Percentiles rank a stretch among this genome's conserved stretches.
Evolutionary conservation across 371 early-diverging fungal genomes (phyloP).

Genomic region (Haplosporangium sp.): DNA sequence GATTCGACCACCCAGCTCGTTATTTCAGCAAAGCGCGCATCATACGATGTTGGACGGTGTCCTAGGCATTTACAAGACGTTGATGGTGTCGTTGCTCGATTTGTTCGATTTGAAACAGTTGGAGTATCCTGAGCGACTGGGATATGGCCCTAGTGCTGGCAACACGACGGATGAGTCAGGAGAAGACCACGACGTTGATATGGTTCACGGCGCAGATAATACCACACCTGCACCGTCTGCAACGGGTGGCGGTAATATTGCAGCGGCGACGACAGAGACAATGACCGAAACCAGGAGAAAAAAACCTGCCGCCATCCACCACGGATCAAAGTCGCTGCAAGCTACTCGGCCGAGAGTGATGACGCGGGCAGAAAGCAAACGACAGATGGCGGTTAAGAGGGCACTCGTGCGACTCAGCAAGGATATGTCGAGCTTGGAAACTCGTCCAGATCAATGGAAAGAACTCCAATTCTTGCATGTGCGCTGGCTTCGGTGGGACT

Average conservation of each 20-base stretch:
- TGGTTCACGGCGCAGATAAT: neutral
- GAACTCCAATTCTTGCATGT: slow-evolving; percentile 77
- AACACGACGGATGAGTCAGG: neutral
- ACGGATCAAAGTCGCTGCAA: slow-evolving; percentile 8
- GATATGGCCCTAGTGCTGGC: neutral
- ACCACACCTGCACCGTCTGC: neutral
- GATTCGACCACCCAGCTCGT: neutral
- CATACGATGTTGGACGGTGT: slow-evolving; percentile 10
- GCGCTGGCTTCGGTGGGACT: slow-evolving; percentile 60
- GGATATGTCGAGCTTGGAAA: slow-evolving; percentile 64
- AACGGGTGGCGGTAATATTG: neutral
- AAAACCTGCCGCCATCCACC: neutral
- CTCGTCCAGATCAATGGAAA: slow-evolving; percentile 71
- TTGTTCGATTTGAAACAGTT: slow-evolving; percentile 19
- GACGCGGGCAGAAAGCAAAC: slow-evolving; percentile 43
- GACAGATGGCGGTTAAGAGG: slow-evolving; percentile 28
- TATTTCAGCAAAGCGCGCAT: slow-evolving; percentile 15
- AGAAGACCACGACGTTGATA: neutral
- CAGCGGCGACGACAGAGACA: too few relatives aligned
- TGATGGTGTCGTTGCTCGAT: slow-evolving; percentile 24
- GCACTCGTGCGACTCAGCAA: slow-evolving; percentile 55
- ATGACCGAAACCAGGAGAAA: neutral
- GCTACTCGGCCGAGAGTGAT: slow-evolving; percentile 16
- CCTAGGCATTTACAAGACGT: slow-evolving; percentile 32
- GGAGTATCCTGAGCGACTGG: neutral